These are phyloP conservation scores for Suillus subalutaceus DNA, from an alignment of 768 basidiomycete genomes.

Conservation along the genomic window DNA sequence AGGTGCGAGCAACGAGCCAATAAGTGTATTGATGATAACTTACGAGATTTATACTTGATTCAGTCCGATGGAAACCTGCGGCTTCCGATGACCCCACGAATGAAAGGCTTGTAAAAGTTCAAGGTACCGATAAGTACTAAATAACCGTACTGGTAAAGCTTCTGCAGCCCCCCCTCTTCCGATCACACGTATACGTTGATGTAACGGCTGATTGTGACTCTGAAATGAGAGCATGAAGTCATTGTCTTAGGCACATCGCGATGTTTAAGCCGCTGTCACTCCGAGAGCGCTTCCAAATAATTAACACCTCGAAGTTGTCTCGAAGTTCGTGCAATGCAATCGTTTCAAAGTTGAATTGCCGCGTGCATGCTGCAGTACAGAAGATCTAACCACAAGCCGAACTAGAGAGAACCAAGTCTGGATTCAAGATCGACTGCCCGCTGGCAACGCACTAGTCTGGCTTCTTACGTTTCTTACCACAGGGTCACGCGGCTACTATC, in stretches of 20 bases:
- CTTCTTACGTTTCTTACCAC: slow-evolving; percentile 4
- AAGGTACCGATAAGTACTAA: slow-evolving; percentile 6
- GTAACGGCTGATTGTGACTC: slow-evolving; percentile 3
- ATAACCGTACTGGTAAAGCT: slow-evolving; percentile 1
- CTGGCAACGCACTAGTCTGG: not conserved
- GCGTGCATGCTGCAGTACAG: slow-evolving; percentile 2
- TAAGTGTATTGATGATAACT: not conserved
- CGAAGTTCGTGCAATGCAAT: not conserved
- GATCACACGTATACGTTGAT: not conserved
- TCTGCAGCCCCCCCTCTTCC: slow-evolving; percentile 1
- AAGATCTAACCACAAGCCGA: not conserved
- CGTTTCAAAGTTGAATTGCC: not conserved
- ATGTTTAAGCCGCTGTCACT: not conserved
- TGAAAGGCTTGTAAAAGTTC: not conserved
- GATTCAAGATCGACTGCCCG: slow-evolving; percentile 3
- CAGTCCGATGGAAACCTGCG: not conserved
- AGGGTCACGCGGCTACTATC: slow-evolving; percentile 1
- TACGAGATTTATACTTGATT: not conserved
- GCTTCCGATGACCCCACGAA: slow-evolving; percentile 1
- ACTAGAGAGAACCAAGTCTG: not conserved
- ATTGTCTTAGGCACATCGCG: slow-evolving; percentile 4
- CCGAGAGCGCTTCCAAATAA: slow-evolving; percentile 5
- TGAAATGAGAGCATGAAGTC: slow-evolving; percentile 6
- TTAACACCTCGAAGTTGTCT: not conserved
- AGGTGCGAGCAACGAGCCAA: slow-evolving; percentile 1